These are phyloP conservation scores for Rhododendron kiyosumense DNA, from an alignment of 148 eudicot genomes.

Conservation along the genomic window DNA sequence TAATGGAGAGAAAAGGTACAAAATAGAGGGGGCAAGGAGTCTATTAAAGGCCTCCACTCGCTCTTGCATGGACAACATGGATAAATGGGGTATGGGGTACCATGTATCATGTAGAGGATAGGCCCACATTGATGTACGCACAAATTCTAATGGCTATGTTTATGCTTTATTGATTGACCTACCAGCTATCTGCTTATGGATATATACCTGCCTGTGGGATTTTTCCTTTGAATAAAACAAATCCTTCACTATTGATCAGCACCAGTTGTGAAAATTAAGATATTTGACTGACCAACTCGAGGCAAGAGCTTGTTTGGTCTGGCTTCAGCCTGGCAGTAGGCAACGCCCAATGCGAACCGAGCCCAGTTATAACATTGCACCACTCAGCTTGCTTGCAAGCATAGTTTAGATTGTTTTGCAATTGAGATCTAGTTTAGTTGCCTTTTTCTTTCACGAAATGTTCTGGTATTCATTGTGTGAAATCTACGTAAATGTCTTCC, in stretches of 20 bases:
- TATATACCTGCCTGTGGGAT: not conserved
- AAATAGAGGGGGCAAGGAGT: not conserved
- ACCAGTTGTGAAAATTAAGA: not conserved
- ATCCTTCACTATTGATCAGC: not conserved
- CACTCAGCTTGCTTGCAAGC: not conserved
- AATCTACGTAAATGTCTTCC: not conserved
- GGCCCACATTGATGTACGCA: not conserved
- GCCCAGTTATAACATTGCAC: not conserved
- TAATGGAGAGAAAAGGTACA: not conserved
- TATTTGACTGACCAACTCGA: not conserved
- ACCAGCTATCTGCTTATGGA: not conserved
- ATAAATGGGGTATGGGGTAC: not conserved
- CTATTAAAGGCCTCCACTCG: not conserved
- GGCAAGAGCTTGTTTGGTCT: not conserved
- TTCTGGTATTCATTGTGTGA: not conserved
- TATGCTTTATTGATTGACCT: not conserved
- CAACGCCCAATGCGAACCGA: not conserved
- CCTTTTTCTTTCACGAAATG: not conserved
- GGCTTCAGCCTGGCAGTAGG: not conserved
- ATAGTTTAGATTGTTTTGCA: not conserved
- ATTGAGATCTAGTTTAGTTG: not conserved
- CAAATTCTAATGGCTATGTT: not conserved
- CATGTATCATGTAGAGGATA: not conserved
- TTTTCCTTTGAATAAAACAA: not conserved
- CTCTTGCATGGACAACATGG: not conserved